Conservation (phyloP, 805 yeast species). For the Sugiyamaella qingdaonensis region DNA sequence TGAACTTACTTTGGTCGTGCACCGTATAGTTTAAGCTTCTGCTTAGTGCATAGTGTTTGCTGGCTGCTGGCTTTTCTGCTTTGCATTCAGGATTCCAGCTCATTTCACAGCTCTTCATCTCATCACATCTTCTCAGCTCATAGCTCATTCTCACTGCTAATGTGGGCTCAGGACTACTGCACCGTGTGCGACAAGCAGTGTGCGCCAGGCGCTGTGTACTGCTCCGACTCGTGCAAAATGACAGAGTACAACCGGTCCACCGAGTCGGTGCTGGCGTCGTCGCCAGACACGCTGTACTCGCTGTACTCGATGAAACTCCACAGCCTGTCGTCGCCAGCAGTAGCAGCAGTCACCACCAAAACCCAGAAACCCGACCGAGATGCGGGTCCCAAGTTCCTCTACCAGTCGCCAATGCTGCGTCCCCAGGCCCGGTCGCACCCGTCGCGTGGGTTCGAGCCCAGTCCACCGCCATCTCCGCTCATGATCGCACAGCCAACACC, state of each 20-base stretch:
- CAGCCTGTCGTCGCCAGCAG: neutral
- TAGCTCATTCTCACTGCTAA: constrained; percentile 8
- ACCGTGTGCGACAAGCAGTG: constrained; percentile 54
- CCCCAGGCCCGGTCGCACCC: constrained; percentile 3
- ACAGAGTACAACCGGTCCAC: constrained; percentile 23
- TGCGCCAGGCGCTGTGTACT: constrained; percentile 41
- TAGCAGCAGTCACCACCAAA: neutral
- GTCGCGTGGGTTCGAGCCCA: constrained; percentile 1
- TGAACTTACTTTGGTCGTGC: too few relatives aligned
- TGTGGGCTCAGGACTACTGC: constrained; percentile 52
- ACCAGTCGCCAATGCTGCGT: constrained; percentile 12
- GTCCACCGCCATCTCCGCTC: constrained; percentile 17
- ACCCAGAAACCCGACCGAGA: neutral
- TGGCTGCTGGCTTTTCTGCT: too few relatives aligned
- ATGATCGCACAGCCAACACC: constrained; percentile 7
- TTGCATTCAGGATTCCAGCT: too few relatives aligned
- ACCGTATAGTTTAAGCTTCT: too few relatives aligned
- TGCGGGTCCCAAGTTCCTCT: constrained; percentile 6
- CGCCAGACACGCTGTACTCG: neutral
- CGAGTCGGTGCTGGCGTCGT: neutral
- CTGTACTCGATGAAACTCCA: neutral
- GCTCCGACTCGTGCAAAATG: constrained; percentile 43
- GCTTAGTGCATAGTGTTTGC: too few relatives aligned
- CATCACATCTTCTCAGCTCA: constrained; percentile 2
- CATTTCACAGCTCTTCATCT: too few relatives aligned